phyloP scores from a whole-genome alignment of 1,139 yeast species.

The Suhomyces maxii region DNA sequence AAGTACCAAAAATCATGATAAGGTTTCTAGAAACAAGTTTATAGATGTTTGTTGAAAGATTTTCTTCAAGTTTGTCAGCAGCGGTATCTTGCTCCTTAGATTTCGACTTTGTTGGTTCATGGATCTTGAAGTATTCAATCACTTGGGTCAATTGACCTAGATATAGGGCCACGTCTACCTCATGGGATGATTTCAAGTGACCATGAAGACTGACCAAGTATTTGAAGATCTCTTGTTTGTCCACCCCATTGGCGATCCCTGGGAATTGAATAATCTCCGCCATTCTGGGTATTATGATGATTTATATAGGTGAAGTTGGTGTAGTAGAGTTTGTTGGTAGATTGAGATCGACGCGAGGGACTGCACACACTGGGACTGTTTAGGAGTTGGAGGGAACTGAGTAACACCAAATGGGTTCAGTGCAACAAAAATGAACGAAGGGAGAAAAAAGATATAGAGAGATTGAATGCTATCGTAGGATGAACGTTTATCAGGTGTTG shows the following conservation, averaged over 20 bases:
- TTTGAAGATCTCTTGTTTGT: constrained; percentile 24
- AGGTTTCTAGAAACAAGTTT: constrained; percentile 34
- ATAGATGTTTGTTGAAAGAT: constrained; percentile 26
- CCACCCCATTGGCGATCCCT: constrained; percentile 19
- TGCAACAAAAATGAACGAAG: too few species aligned
- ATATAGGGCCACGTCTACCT: constrained; percentile 11
- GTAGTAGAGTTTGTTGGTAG: not conserved
- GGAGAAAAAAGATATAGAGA: too few species aligned
- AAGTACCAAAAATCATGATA: constrained; percentile 28
- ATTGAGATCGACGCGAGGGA: constrained; percentile 1
- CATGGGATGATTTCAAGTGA: constrained; percentile 16
- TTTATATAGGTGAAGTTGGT: not conserved
- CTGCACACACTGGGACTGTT: not conserved
- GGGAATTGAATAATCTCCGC: constrained; percentile 14
- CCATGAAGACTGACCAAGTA: constrained; percentile 27
- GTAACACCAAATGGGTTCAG: too few species aligned
- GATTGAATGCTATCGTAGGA: too few species aligned
- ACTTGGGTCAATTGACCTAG: constrained; percentile 13
- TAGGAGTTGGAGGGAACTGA: not conserved
- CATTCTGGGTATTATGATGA: constrained; percentile 2
- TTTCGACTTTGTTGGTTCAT: constrained; percentile 6
- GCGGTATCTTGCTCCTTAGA: not conserved
- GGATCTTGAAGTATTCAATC: constrained; percentile 11
- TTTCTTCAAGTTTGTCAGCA: constrained; percentile 1
- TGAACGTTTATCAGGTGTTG: too few species aligned